A percentile compares a stretch with the other conserved stretches of the same genome.
Conservation (phyloP, 2,329 filamentous ascomycete species). For the Cryphonectria japonica region DNA sequence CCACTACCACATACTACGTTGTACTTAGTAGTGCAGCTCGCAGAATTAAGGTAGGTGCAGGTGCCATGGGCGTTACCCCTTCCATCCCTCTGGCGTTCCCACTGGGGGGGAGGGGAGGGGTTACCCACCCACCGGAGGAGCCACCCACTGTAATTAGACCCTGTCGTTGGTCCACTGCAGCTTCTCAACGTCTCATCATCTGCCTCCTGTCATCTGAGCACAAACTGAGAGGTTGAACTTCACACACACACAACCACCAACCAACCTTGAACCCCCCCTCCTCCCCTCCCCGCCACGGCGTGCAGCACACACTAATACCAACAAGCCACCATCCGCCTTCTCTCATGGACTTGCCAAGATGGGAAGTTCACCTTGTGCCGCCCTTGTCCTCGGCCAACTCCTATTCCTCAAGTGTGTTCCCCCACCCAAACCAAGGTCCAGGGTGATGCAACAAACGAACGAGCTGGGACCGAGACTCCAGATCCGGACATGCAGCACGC, state of each 20-base stretch:
- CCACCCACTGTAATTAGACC: neutral
- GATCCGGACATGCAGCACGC: neutral
- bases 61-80: neutral
- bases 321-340: neutral
- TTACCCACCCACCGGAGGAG: neutral
- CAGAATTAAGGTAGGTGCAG: neutral
- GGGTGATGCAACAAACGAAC: neutral
- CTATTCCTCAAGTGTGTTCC: neutral
- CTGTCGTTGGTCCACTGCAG: constrained; percentile 8
- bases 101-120: neutral
- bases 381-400: neutral
- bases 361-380: neutral
- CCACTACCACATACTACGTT: neutral
- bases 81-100: neutral
- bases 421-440: neutral
- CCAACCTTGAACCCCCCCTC: neutral
- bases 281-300: neutral
- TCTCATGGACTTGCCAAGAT: neutral
- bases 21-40: neutral
- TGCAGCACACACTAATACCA: neutral
- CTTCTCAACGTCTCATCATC: constrained; percentile 13
- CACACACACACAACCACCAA: neutral
- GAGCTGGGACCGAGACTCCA: neutral
- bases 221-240: neutral
- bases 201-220: constrained; percentile 16